Percentiles rank a stretch among this genome's conserved stretches.
Evolutionary conservation across 208 protist genomes (phyloP).

Genomic region (Porcisia hertigi): DNA sequence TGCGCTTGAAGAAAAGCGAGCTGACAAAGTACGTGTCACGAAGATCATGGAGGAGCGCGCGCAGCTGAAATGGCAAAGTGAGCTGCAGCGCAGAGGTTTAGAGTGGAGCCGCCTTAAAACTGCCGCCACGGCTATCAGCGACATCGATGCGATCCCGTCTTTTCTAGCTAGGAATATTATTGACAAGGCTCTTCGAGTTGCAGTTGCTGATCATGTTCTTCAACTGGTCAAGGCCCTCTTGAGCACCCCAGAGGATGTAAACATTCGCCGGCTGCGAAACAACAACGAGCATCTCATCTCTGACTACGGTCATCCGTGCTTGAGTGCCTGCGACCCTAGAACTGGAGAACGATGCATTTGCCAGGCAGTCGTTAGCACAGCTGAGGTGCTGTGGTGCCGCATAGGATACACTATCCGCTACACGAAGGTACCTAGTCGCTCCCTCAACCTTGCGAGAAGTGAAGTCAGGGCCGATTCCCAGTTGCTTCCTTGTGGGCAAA

Average conservation of each 20-base stretch:
- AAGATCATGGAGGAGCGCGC: slow-evolving; percentile 27
- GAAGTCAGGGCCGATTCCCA: slow-evolving; percentile 25
- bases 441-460: slow-evolving; percentile 18
- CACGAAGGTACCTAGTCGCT: slow-evolving; percentile 34
- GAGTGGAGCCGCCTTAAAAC: slow-evolving; percentile 33
- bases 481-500: slow-evolving; percentile 61
- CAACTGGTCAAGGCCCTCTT: slow-evolving; percentile 56
- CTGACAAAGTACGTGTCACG: slow-evolving; percentile 28
- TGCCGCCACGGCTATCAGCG: slow-evolving; percentile 3
- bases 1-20: slow-evolving; percentile 34
- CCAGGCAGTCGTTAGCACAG: slow-evolving; percentile 10
- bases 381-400: slow-evolving; percentile 63
- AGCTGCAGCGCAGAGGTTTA: slow-evolving; percentile 35
- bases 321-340: slow-evolving; percentile 1
- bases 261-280: slow-evolving; percentile 73
- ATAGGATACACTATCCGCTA: slow-evolving; percentile 82
- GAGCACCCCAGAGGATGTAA: slow-evolving; percentile 71
- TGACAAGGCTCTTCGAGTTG: slow-evolving; percentile 14
- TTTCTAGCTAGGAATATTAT: slow-evolving; percentile 32
- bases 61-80: slow-evolving; percentile 44
- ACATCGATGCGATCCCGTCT: neutral
- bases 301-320: slow-evolving; percentile 71
- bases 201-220: slow-evolving; percentile 28
- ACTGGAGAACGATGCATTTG: slow-evolving; percentile 29
- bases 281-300: slow-evolving; percentile 69